Evolutionary conservation across 345 rosid species (phyloP), one percentile per base, ranked within the genome.

Genomic region (Citrus sp.): DNA sequence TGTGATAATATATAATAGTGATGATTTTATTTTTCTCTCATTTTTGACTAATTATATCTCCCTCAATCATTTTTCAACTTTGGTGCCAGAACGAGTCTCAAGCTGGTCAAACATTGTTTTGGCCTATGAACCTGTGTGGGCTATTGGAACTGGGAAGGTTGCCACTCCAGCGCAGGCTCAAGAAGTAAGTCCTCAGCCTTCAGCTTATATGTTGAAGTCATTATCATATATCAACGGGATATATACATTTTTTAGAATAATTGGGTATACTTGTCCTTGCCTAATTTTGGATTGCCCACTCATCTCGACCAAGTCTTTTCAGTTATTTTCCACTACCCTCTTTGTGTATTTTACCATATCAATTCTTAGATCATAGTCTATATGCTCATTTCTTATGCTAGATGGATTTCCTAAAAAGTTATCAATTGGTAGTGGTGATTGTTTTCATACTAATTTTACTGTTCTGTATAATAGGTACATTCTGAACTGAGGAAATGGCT

Each of bases 121-220:
- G 80, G 99, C 98, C 61, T 93, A 93, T 79, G 97, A 93, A 73
- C 97, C 98, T 38, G 98, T 95, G 70, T 95, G 98, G 98, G 98
- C 97, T 67, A 95, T 93, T 81, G 96, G 96, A 82, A 93, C 97
- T 27, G 98, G 96, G 77, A 93, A 93, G 89, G 99, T 93, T 73
- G 97, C 97, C 32, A 85, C 88, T 75, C 97, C 96, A 77, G 91
- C 90, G 70, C 98, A 95, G 80, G 99, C 98, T 75, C 97, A 95
- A 83, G 99, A 95, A 79, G 99, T 92, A 84, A 87, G 94, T 78
- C 34, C 42, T 38, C 22, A 28, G 6, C 80, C 70, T 54, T 80
- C 6, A 27, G 46, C 56, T 2, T 58, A 27, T 68, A 24, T 18
- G 18, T 77, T 68, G 66, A 37, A 25, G 28, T 68, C 69, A 67